These are phyloP conservation scores for Sequoiadendron giganteum DNA, from an alignment of 75 land plant species.

Conservation along the genomic window DNA sequence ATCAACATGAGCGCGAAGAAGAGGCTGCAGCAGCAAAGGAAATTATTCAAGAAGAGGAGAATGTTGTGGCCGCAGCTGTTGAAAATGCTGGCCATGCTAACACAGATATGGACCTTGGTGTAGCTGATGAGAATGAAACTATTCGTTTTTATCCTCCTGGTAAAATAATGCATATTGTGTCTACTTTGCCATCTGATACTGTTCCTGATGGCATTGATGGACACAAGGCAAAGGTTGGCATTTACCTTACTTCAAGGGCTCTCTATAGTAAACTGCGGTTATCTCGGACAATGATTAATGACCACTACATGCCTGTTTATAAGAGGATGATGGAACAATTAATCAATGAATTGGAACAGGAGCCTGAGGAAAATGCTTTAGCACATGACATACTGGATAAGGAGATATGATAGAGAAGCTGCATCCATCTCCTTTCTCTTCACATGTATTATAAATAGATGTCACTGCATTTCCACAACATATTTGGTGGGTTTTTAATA, in stretches of 20 bases:
- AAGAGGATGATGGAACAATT: conserved; percentile 72
- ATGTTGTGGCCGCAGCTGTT: conserved; percentile 45
- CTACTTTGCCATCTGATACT: conserved; percentile 33
- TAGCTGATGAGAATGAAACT: conserved; percentile 22
- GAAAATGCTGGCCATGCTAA: conserved; percentile 26
- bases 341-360: conserved; percentile 59
- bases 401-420: conserved; percentile 9
- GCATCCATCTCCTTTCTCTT: not conserved
- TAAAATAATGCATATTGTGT: conserved; percentile 76
- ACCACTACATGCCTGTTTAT: conserved; percentile 93
- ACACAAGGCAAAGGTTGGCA: conserved; percentile 42
- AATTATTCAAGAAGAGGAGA: conserved; percentile 73
- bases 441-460: conserved; percentile 9
- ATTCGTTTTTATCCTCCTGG: conserved; percentile 86
- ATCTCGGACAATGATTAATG: conserved; percentile 83
- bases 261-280: conserved; percentile 82
- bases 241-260: conserved; percentile 68
- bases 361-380: conserved; percentile 12
- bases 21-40: conserved; percentile 61
- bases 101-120: conserved; percentile 16
- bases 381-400: not conserved
- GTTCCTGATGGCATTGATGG: conserved; percentile 21
- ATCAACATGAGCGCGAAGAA: conserved; percentile 36
- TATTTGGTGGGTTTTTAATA: not conserved
- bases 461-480: not conserved